Evolutionary conservation across 1,284 basidiomycete genomes (phyloP).

Genomic region (Sphaerobolus stellatus): DNA sequence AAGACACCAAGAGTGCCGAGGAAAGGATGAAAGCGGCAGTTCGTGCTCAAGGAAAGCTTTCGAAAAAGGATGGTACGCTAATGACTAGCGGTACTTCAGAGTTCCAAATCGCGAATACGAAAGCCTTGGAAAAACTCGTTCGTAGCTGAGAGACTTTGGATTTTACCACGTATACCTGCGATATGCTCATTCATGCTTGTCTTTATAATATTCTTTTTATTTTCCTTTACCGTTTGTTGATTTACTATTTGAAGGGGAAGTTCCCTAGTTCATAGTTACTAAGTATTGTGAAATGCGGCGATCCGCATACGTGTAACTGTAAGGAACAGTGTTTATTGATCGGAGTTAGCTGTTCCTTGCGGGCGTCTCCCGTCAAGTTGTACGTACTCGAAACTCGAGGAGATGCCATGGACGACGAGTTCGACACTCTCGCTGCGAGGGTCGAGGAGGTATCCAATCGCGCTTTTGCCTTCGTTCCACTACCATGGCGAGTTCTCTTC

Average conservation of each 20-base stretch:
- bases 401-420: not conserved
- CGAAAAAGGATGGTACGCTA: constrained; percentile 80
- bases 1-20: constrained; percentile 56
- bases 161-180: not conserved
- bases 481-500: constrained; percentile 79
- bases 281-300: too few relatives aligned
- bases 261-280: too few relatives aligned
- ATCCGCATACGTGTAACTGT: too few relatives aligned
- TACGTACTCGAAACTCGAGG: too few relatives aligned
- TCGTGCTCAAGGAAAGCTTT: constrained; percentile 77
- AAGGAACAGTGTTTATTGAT: too few relatives aligned
- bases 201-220: too few relatives aligned
- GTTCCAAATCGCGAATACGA: constrained; percentile 77
- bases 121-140: constrained; percentile 68
- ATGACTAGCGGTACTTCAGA: constrained; percentile 72
- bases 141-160: constrained; percentile 13
- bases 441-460: constrained; percentile 2
- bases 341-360: too few relatives aligned
- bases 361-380: too few relatives aligned
- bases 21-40: constrained; percentile 87
- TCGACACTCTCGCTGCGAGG: constrained; percentile 1
- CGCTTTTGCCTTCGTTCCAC: constrained; percentile 45
- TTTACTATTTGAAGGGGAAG: too few relatives aligned
- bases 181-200: not conserved
- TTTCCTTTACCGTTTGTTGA: too few relatives aligned